These are phyloP conservation scores for Dactylellina cionopaga DNA, from an alignment of 2,329 filamentous ascomycete genomes.

Conservation along the genomic window DNA sequence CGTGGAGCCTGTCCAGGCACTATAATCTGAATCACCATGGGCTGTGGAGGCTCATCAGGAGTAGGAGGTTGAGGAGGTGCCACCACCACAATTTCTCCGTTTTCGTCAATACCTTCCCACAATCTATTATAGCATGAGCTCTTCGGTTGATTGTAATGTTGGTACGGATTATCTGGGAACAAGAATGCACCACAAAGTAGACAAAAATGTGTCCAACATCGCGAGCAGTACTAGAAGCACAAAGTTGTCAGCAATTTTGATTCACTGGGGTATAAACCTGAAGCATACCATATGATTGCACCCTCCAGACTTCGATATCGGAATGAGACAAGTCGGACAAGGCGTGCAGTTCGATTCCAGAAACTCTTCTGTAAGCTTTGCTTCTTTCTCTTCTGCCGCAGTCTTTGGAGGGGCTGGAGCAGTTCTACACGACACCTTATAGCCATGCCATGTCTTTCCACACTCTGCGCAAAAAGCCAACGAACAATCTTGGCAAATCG, in stretches of 20 bases:
- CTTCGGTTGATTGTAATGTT: conserved; percentile 80
- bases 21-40: conserved; percentile 52
- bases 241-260: background rate
- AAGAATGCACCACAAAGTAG: conserved; percentile 94
- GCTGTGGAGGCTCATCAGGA: conserved; percentile 55
- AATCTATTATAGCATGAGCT: conserved; percentile 83
- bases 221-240: conserved; percentile 41
- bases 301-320: conserved; percentile 87
- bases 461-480: conserved; percentile 88
- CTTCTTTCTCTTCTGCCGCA: conserved; percentile 80
- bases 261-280: conserved; percentile 19
- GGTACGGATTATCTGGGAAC: conserved; percentile 80
- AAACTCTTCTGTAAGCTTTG: conserved; percentile 86
- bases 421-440: conserved; percentile 76
- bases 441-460: conserved; percentile 87
- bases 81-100: conserved; percentile 63
- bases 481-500: conserved; percentile 86
- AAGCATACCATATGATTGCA: conserved; percentile 98
- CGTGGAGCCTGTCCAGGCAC: conserved; percentile 44
- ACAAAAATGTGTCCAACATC: conserved; percentile 91
- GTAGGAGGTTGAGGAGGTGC: conserved; percentile 65
- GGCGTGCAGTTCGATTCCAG: conserved; percentile 81
- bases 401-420: conserved; percentile 66
- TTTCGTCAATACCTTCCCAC: conserved; percentile 88
- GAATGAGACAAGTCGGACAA: conserved; percentile 86